These are phyloP conservation scores for Arachis hypogaea DNA, from an alignment of 306 rosid genomes.

Conservation along the genomic window DNA sequence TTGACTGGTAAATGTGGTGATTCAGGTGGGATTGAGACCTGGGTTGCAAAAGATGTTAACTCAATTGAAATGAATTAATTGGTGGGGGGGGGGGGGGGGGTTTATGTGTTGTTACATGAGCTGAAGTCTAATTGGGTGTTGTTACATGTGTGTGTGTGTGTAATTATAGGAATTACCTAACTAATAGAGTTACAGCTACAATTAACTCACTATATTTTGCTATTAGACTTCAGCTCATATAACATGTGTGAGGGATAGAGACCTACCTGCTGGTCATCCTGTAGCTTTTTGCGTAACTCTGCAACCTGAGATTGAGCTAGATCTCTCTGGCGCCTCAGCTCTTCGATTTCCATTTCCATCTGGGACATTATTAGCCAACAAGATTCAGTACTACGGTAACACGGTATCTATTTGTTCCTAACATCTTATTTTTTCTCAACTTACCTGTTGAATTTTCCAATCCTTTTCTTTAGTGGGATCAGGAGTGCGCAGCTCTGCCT, in stretches of 20 bases:
- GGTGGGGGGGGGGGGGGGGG: too few relatives aligned
- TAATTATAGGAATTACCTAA: background rate
- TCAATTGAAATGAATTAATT: constrained; percentile 28
- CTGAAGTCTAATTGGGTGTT: background rate
- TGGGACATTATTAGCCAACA: constrained; percentile 41
- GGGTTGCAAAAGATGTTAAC: constrained; percentile 33
- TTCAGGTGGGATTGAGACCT: constrained; percentile 66
- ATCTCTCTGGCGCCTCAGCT: constrained; percentile 88
- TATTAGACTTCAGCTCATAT: too few relatives aligned
- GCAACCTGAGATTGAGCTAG: constrained; percentile 82
- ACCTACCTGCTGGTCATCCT: constrained; percentile 79
- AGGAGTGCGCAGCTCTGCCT: constrained; percentile 92
- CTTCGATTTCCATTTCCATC: constrained; percentile 99
- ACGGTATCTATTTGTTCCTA: constrained; percentile 3
- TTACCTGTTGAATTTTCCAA: constrained; percentile 92
- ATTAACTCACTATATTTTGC: too few relatives aligned
- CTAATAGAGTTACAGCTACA: background rate
- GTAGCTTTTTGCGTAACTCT: constrained; percentile 76
- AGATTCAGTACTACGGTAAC: constrained; percentile 16
- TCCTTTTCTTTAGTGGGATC: constrained; percentile 89
- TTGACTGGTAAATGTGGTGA: constrained; percentile 67
- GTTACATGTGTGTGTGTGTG: background rate
- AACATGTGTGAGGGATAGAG: background rate
- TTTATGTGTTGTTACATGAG: background rate
- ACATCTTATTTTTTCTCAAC: constrained; percentile 5